Base-by-base conservation (phyloP, 1,284 basidiomycete species). In the Rugosomyces carneus region DNA sequence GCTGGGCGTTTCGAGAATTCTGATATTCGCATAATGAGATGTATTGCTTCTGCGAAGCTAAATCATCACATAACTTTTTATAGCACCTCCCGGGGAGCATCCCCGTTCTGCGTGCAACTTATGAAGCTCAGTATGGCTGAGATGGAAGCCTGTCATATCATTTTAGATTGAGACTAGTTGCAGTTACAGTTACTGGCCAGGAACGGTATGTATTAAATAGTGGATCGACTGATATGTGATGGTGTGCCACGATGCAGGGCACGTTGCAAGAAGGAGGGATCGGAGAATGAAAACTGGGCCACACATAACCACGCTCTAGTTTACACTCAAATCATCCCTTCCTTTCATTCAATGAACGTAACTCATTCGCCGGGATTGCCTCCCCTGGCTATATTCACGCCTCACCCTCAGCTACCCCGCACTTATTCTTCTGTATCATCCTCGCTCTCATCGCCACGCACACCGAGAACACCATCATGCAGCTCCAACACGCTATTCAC, bases 371-470 rank as follows among this genome's bases (percentile, higher is more conserved):
- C 49, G 66, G 50, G 63, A 71, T 53, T 70, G 68, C 35, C 72
- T 38, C 23, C 76, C 37, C 67, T 80, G 53, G 66, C 76, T 57
- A 69, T 81, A 61, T 67, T 78, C 53, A 67, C 77, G 20, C 78
- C 79, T 37, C 74, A 72, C 47, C 75, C 77, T 4, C 60, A 66
- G 34, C 69, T 78, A 9, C 69, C 71, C 20, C 63, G 61, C 48
- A 64, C 68, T 47, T 64, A 68, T 54, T 66, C 70, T 26, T 66
- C 70, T 6, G 54, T 70, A 21, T 62, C 69, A 47, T 71, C 71
- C 42, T 60, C 64, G 13, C 42, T 58, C 16, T 58, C 66, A 1
- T 68, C 72, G 1, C 80, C 78, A 0, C 71, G 68, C 44, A 80
- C 79, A 0, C 79, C 79, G 1, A 38, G 27, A 59, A 68, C 27